A percentile compares a stretch with the other conserved stretches of the same genome.
Evolutionary conservation across 1,139 yeast species (phyloP).

Genomic region (Taiozyma sp.): DNA sequence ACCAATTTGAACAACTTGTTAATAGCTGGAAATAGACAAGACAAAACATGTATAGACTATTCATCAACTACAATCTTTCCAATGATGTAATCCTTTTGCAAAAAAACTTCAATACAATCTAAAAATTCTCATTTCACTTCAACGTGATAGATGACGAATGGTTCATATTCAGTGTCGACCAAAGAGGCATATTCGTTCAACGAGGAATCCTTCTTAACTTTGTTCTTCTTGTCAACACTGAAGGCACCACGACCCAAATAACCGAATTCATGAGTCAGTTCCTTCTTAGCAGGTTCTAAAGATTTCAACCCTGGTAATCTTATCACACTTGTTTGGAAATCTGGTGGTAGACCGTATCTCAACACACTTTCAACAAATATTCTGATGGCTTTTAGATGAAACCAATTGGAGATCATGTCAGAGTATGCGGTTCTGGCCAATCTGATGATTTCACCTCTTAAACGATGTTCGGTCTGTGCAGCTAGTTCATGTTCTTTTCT

Average conservation of each 20-base stretch:
- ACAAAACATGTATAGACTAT: neutral
- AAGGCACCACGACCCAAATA: conserved; percentile 90
- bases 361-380: conserved; percentile 66
- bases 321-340: conserved; percentile 55
- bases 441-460: conserved; percentile 75
- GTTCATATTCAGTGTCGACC: conserved; percentile 93
- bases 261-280: conserved; percentile 69
- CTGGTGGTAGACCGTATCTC: conserved; percentile 95
- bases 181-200: conserved; percentile 84
- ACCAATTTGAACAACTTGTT: neutral
- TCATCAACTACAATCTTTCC: neutral
- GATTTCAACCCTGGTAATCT: conserved; percentile 33
- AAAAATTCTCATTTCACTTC: conserved; percentile 26
- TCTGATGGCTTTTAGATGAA: conserved; percentile 71
- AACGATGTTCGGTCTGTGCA: conserved; percentile 62
- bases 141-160: conserved; percentile 77
- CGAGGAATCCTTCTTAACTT: conserved; percentile 53
- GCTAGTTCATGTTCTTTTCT: conserved; percentile 77
- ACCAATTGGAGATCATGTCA: conserved; percentile 81
- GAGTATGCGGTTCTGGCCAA: conserved; percentile 83
- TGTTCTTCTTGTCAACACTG: conserved; percentile 55
- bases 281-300: conserved; percentile 56
- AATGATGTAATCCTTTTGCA: neutral
- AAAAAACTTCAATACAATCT: neutral
- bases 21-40: neutral